These are phyloP conservation scores for Blyttiomyces sp. DNA, from an alignment of 371 early-diverging fungal species.

Conservation along the genomic window DNA sequence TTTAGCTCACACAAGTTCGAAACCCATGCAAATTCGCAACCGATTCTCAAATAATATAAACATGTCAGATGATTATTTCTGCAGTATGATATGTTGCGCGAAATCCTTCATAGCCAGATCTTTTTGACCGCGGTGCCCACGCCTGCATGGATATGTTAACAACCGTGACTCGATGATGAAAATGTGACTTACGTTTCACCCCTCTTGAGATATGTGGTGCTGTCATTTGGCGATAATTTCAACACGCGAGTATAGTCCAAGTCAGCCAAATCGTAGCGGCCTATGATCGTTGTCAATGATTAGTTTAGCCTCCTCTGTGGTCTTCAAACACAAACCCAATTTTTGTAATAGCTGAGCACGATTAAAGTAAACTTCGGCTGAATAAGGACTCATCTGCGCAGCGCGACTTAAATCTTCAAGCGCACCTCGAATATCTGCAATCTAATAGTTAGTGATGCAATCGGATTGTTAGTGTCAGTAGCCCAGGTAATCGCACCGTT, in stretches of 20 bases:
- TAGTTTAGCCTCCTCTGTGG: no score
- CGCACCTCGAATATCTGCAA: constrained; percentile 27
- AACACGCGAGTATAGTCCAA: constrained; percentile 34
- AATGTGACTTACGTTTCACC: constrained; percentile 35
- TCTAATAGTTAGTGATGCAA: background rate
- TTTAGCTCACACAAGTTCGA: no score
- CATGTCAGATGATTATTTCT: no score
- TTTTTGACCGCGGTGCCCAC: background rate
- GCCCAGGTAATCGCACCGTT: constrained; percentile 13
- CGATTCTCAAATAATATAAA: no score
- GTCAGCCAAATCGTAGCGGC: constrained; percentile 30
- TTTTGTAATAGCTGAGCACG: constrained; percentile 35
- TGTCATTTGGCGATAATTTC: constrained; percentile 32
- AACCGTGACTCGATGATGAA: background rate
- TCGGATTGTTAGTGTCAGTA: background rate
- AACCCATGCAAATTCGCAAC: no score
- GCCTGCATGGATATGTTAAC: background rate
- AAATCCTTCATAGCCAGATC: background rate
- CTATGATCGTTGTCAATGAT: no score
- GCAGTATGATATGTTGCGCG: background rate
- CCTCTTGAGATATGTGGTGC: constrained; percentile 32
- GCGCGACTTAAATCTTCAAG: constrained; percentile 34
- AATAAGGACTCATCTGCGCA: constrained; percentile 15
- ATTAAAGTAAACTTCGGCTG: constrained; percentile 37
- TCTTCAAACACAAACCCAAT: no score